A percentile compares a stretch with the other conserved stretches of the same genome.
These are phyloP conservation scores for Leccinum rimulosum DNA, from an alignment of 768 basidiomycete genomes.

Conservation along the genomic window DNA sequence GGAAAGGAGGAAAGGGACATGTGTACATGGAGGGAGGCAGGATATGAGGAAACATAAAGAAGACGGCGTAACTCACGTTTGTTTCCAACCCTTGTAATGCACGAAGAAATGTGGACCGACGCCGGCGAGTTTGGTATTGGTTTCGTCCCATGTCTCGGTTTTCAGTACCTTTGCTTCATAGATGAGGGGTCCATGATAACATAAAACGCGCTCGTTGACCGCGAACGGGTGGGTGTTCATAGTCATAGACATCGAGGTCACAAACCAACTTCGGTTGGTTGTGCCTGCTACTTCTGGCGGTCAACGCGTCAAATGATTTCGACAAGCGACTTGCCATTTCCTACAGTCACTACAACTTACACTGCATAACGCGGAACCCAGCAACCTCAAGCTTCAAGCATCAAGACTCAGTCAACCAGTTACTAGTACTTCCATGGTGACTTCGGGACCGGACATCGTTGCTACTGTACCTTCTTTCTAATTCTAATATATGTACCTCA, in stretches of 20 bases:
- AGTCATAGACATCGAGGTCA: slow-evolving; percentile 9
- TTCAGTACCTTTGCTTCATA: slow-evolving; percentile 94
- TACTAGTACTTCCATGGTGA: too few species aligned
- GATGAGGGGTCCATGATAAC: slow-evolving; percentile 93
- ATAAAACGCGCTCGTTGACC: slow-evolving; percentile 78
- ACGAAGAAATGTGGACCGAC: slow-evolving; percentile 88
- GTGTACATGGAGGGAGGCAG: neutral
- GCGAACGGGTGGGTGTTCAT: slow-evolving; percentile 38
- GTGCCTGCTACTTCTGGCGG: too few species aligned
- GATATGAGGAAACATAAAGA: neutral
- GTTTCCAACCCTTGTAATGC: slow-evolving; percentile 99
- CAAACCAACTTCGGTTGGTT: too few species aligned
- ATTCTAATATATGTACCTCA: too few species aligned
- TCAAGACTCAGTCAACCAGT: too few species aligned
- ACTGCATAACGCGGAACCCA: too few species aligned
- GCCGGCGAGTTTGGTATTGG: slow-evolving; percentile 53
- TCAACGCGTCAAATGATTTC: too few species aligned
- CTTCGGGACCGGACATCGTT: too few species aligned
- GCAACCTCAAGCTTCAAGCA: too few species aligned
- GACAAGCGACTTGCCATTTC: too few species aligned
- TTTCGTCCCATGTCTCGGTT: slow-evolving; percentile 60
- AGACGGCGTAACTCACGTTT: slow-evolving; percentile 59
- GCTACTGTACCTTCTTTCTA: too few species aligned
- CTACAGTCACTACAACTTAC: too few species aligned
- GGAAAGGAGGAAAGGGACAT: neutral